These are phyloP conservation scores for Agaricus subrufescens DNA, from an alignment of 768 basidiomycete genomes.

Conservation along the genomic window DNA sequence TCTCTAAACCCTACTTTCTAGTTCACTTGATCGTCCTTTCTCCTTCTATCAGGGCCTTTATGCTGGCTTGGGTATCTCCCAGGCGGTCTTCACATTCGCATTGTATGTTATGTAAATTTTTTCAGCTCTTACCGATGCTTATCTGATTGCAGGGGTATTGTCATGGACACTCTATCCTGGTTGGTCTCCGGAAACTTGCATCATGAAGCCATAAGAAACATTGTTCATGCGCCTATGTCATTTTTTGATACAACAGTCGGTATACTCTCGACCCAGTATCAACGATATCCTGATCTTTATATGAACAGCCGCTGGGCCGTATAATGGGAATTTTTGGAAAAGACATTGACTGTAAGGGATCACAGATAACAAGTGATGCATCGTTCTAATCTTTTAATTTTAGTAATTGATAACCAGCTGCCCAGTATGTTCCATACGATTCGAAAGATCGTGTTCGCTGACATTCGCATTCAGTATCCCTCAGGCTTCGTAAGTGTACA, in stretches of 20 bases:
- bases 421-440: slow-evolving; percentile 32
- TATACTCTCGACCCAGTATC: not conserved
- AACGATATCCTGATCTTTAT: not conserved
- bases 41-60: slow-evolving; percentile 65
- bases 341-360: slow-evolving; percentile 52
- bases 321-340: slow-evolving; percentile 62
- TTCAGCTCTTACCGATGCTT: not conserved
- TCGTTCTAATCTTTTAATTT: slow-evolving; percentile 1
- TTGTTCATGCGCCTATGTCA: slow-evolving; percentile 70
- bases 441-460: not conserved
- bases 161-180: slow-evolving; percentile 52
- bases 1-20: slow-evolving; percentile 14
- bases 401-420: slow-evolving; percentile 58
- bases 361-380: no score
- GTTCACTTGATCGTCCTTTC: slow-evolving; percentile 41
- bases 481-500: slow-evolving; percentile 46
- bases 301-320: slow-evolving; percentile 51
- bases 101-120: slow-evolving; percentile 32
- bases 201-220: slow-evolving; percentile 44
- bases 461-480: slow-evolving; percentile 35
- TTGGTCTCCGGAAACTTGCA: slow-evolving; percentile 63
- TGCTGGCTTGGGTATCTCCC: slow-evolving; percentile 53
- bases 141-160: slow-evolving; percentile 34
- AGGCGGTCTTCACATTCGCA: slow-evolving; percentile 50
- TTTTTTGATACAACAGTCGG: slow-evolving; percentile 70